These are phyloP conservation scores for Flaveria linearis DNA, from an alignment of 129 eudicot genomes.

Conservation along the genomic window DNA sequence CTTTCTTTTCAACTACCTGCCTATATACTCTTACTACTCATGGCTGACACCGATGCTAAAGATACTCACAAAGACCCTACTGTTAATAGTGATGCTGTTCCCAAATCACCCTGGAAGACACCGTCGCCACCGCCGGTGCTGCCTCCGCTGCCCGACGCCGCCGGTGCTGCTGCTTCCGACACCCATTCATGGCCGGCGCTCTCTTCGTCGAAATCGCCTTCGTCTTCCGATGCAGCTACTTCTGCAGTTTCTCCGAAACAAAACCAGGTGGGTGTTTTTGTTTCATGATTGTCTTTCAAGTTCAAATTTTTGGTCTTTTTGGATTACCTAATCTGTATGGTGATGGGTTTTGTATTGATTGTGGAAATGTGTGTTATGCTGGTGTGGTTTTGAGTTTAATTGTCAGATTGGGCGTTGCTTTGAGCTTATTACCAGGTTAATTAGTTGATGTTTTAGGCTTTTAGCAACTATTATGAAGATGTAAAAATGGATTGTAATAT, in stretches of 20 bases:
- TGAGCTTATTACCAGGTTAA: no score
- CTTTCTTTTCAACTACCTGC: neutral
- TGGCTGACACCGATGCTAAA: constrained; percentile 51
- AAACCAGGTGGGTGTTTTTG: neutral
- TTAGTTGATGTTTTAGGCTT: no score
- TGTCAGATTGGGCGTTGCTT: neutral
- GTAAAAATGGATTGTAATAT: neutral
- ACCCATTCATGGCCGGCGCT: constrained; percentile 71
- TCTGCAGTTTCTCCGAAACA: neutral
- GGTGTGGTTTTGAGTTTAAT: neutral
- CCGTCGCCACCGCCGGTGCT: constrained; percentile 26
- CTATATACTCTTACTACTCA: neutral
- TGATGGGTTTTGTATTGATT: no score
- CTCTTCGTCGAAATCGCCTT: constrained; percentile 39
- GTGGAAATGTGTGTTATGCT: neutral
- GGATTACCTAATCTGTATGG: no score
- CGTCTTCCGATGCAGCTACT: constrained; percentile 15
- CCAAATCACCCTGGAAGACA: constrained; percentile 71
- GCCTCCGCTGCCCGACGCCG: constrained; percentile 21
- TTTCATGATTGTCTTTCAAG: neutral
- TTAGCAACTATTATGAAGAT: no score
- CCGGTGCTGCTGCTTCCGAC: constrained; percentile 30
- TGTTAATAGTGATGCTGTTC: constrained; percentile 20
- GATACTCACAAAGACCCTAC: constrained; percentile 29
- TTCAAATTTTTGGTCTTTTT: neutral